Conservation (phyloP, 331 rosid genomes). For the Phaseolus coccineus region DNA sequence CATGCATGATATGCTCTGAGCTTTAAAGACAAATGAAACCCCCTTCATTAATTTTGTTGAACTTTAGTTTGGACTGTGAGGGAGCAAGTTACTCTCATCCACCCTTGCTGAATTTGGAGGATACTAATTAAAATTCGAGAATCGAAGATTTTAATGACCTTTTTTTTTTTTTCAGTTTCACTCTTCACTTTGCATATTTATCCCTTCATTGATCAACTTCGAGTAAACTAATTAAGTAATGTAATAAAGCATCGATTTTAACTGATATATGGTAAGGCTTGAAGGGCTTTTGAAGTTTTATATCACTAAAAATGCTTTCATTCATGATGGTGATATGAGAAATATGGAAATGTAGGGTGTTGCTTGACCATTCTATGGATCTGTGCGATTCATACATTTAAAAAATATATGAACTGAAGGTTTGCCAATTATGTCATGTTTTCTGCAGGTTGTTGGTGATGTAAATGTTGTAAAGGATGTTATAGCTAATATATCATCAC, state of each 20-base stretch:
- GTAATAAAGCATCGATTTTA: slow-evolving; percentile 1
- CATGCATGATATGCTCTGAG: slow-evolving; percentile 46
- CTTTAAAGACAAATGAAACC: neutral
- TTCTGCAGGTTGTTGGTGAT: slow-evolving; percentile 90
- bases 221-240: slow-evolving; percentile 24
- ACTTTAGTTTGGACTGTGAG: slow-evolving; percentile 28
- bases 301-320: slow-evolving; percentile 20
- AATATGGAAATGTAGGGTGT: slow-evolving; percentile 6
- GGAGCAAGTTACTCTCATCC: slow-evolving; percentile 7
- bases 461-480: slow-evolving; percentile 77
- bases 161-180: slow-evolving; percentile 21
- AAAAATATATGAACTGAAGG: slow-evolving; percentile 23
- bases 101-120: slow-evolving; percentile 29
- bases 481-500: slow-evolving; percentile 69
- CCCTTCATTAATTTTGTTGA: slow-evolving; percentile 28
- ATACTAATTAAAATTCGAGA: slow-evolving; percentile 32
- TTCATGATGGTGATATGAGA: neutral
- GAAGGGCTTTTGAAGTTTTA: slow-evolving; percentile 34
- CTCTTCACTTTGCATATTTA: slow-evolving; percentile 1
- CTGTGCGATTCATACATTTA: slow-evolving; percentile 19
- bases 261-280: slow-evolving; percentile 32
- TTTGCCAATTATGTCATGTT: slow-evolving; percentile 29
- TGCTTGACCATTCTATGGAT: slow-evolving; percentile 24
- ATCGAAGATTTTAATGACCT: slow-evolving; percentile 39
- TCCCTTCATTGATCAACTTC: neutral